Evolutionary conservation across 2,329 filamentous ascomycete genomes (phyloP).

Genomic region (Neonectria hederae): DNA sequence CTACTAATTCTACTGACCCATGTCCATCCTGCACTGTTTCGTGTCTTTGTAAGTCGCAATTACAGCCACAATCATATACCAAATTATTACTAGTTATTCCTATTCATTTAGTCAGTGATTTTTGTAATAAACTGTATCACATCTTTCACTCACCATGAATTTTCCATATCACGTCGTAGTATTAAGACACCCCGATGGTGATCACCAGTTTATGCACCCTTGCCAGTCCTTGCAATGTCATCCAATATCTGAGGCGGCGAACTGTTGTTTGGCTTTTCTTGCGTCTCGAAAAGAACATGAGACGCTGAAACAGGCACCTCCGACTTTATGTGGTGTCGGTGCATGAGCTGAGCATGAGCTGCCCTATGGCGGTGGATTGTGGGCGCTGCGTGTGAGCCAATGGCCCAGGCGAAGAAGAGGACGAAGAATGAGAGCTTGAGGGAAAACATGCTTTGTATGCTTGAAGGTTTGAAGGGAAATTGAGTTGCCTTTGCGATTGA

Average conservation of each 20-base stretch:
- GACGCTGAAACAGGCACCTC: slow-evolving; percentile 4
- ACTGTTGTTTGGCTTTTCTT: slow-evolving; percentile 24
- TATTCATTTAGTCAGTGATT: background rate
- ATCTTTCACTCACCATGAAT: background rate
- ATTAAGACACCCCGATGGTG: background rate
- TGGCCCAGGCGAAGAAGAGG: slow-evolving; percentile 36
- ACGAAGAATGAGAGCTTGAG: slow-evolving; percentile 31
- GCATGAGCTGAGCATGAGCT: slow-evolving; percentile 46
- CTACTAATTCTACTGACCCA: background rate
- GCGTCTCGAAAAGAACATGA: slow-evolving; percentile 20
- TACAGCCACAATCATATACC: background rate
- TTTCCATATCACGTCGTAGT: background rate
- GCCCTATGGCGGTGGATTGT: slow-evolving; percentile 29
- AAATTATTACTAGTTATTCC: background rate
- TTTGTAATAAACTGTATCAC: background rate
- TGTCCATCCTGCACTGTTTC: background rate
- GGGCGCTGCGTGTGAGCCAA: slow-evolving; percentile 40
- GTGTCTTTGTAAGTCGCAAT: background rate
- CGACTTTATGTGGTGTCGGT: slow-evolving; percentile 36
- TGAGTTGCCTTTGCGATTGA: background rate
- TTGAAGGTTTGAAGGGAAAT: background rate
- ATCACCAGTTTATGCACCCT: too few species aligned
- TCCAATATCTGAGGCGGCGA: slow-evolving; percentile 5
- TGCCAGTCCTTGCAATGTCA: background rate
- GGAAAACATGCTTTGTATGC: slow-evolving; percentile 29